These are phyloP conservation scores for Aeschynomene evenia DNA, from an alignment of 306 rosid genomes.

Conservation along the genomic window DNA sequence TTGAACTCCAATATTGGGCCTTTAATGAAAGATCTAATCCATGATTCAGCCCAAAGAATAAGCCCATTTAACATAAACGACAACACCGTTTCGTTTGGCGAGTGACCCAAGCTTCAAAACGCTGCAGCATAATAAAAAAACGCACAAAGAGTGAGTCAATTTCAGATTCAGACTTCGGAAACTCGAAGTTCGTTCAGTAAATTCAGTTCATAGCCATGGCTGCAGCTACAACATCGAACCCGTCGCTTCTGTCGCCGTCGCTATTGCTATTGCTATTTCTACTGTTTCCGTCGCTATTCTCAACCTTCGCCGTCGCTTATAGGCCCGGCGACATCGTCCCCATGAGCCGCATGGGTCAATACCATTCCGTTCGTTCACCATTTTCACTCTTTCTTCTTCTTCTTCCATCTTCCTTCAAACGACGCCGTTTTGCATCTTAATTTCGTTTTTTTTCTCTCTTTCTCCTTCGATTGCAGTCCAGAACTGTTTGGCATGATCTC, in stretches of 20 bases:
- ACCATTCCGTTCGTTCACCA: conserved; percentile 72
- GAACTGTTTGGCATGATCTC: conserved; percentile 89
- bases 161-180: background rate
- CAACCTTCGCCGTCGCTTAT: conserved; percentile 47
- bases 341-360: conserved; percentile 96
- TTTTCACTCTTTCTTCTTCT: background rate
- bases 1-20: background rate
- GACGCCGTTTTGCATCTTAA: background rate
- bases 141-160: background rate
- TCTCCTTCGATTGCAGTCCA: conserved; percentile 50
- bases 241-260: conserved; percentile 16
- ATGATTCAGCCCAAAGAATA: background rate
- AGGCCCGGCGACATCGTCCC: conserved; percentile 88
- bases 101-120: background rate
- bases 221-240: conserved; percentile 24
- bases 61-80: background rate
- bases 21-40: background rate
- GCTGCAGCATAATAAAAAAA: background rate
- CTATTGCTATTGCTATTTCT: conserved; percentile 16
- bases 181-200: background rate
- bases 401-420: background rate
- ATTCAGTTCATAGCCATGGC: conserved; percentile 35
- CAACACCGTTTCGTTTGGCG: background rate
- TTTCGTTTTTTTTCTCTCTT: background rate
- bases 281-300: conserved; percentile 26